Evolutionary conservation across 805 yeast species (phyloP).

Genomic region (Kodamaea sagamina): DNA sequence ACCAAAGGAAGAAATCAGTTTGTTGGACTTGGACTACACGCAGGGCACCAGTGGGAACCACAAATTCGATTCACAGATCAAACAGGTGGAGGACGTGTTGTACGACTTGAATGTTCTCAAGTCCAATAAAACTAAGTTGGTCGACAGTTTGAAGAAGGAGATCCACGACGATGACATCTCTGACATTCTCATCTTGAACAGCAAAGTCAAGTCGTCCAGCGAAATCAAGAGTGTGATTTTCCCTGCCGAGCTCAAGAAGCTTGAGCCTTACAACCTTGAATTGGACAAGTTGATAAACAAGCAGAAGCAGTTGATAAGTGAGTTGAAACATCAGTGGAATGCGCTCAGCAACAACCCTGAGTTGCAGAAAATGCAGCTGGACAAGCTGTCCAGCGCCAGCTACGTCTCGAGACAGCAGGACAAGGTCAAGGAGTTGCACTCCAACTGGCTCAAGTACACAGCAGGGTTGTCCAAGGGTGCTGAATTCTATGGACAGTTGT

Average conservation of each 20-base stretch:
- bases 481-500: conserved; percentile 59
- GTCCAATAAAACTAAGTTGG: conserved; percentile 60
- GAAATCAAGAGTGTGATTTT: conserved; percentile 60
- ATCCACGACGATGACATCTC: conserved; percentile 86
- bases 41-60: conserved; percentile 25
- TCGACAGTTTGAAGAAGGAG: conserved; percentile 64
- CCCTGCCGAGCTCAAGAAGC: conserved; percentile 73
- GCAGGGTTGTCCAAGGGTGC: conserved; percentile 63
- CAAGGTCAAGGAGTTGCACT: conserved; percentile 47
- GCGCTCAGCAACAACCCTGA: conserved; percentile 27
- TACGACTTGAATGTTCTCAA: conserved; percentile 63
- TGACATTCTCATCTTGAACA: conserved; percentile 64
- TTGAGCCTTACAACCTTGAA: conserved; percentile 65
- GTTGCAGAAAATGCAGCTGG: conserved; percentile 44
- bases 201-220: conserved; percentile 54
- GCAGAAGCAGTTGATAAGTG: conserved; percentile 53
- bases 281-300: conserved; percentile 67
- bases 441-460: conserved; percentile 59
- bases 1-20: conserved; percentile 39
- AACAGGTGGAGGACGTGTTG: conserved; percentile 54
- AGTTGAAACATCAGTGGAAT: conserved; percentile 34
- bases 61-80: conserved; percentile 38
- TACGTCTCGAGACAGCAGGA: conserved; percentile 31
- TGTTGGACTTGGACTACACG: conserved; percentile 64
- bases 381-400: conserved; percentile 40